phyloP scores from a whole-genome alignment of 257 asterid species.

The Nicotiana paniculata region DNA sequence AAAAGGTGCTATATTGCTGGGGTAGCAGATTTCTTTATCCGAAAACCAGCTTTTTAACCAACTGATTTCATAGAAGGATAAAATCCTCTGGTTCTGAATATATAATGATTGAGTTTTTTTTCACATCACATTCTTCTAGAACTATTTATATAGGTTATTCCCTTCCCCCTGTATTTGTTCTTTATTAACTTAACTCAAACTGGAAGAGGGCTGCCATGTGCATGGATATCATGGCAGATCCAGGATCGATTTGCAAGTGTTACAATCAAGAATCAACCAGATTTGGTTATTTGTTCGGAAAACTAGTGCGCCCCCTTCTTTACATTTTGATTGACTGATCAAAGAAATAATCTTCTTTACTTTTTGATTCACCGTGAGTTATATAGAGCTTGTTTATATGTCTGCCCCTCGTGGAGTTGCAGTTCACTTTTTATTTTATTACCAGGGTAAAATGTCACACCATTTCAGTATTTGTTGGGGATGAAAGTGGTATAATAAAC shows the following conservation, averaged over 20 bases:
- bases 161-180: background rate
- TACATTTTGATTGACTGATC: background rate
- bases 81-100: background rate
- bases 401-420: background rate
- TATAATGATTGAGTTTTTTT: background rate
- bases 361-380: background rate
- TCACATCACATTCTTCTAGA: background rate
- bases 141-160: background rate
- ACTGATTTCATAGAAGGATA: background rate
- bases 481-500: conserved; percentile 86
- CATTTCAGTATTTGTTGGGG: conserved; percentile 82
- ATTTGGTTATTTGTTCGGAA: background rate
- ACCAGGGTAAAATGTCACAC: conserved; percentile 64
- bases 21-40: background rate
- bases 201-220: background rate
- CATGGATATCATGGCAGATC: background rate
- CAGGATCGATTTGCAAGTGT: background rate
- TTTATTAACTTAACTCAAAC: background rate
- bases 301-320: background rate
- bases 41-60: background rate
- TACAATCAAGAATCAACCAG: background rate
- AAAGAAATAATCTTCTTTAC: background rate
- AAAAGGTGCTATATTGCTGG: background rate
- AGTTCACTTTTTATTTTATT: conserved; percentile 1
- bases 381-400: background rate